Conservation (phyloP, 768 basidiomycete species). For the Agaricus subrufescens region DNA sequence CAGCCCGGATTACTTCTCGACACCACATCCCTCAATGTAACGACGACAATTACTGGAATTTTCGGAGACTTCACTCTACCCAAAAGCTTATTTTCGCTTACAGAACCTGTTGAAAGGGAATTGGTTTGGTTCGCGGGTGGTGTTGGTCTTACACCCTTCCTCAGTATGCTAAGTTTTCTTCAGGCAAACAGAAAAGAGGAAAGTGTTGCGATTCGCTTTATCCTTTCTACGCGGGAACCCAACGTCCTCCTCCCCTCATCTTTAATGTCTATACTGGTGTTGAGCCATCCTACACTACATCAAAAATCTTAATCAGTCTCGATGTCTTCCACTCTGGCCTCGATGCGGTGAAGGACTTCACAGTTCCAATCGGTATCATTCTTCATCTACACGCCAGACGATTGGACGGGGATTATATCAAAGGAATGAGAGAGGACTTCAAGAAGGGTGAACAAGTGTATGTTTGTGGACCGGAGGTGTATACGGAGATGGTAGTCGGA, state of each 20-base stretch:
- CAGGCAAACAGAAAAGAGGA: constrained; percentile 3
- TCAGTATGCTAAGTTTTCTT: constrained; percentile 41
- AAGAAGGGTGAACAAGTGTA: constrained; percentile 28
- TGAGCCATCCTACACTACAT: neutral
- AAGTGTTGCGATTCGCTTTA: constrained; percentile 38
- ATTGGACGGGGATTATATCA: constrained; percentile 16
- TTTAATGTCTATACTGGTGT: constrained; percentile 17
- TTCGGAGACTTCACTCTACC: constrained; percentile 45
- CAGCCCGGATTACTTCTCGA: constrained; percentile 39
- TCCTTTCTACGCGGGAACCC: constrained; percentile 51
- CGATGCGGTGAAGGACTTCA: neutral
- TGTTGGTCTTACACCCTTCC: constrained; percentile 63
- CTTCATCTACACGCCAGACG: constrained; percentile 18
- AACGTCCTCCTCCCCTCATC: constrained; percentile 43
- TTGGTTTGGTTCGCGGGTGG: constrained; percentile 62
- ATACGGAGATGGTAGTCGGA: constrained; percentile 34
- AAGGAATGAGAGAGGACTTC: constrained; percentile 11
- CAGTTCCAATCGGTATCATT: constrained; percentile 10
- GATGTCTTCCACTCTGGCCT: constrained; percentile 34
- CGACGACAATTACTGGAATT: constrained; percentile 44
- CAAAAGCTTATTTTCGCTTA: neutral
- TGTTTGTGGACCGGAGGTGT: constrained; percentile 46
- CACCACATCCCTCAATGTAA: constrained; percentile 30
- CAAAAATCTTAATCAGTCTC: constrained; percentile 22
- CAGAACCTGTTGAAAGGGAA: constrained; percentile 14